Evolutionary conservation across 768 basidiomycete genomes (phyloP).

Genomic region (Pleurotus pulmonarius): DNA sequence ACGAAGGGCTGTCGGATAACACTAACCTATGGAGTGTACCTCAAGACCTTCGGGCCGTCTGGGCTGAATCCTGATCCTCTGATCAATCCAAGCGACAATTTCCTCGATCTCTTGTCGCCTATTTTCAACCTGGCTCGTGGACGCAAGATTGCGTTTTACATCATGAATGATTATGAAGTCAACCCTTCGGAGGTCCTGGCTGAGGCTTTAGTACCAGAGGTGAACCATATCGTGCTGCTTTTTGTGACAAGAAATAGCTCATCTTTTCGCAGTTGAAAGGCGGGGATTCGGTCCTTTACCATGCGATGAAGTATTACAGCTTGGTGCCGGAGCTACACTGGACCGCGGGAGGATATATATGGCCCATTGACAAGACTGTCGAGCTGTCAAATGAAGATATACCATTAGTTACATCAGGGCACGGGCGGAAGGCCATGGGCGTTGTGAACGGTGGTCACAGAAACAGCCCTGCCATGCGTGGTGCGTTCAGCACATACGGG

Average conservation of each 20-base stretch:
- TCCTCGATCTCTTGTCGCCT: constrained; percentile 69
- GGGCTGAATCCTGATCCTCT: constrained; percentile 54
- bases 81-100: constrained; percentile 68
- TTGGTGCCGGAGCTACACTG: constrained; percentile 73
- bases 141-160: constrained; percentile 67
- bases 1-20: constrained; percentile 67
- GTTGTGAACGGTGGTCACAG: constrained; percentile 15
- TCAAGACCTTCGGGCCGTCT: constrained; percentile 62
- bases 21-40: constrained; percentile 67
- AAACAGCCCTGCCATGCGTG: constrained; percentile 34
- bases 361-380: constrained; percentile 70
- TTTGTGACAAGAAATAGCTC: not conserved
- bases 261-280: constrained; percentile 57
- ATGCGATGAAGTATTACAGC: constrained; percentile 74
- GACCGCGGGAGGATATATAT: constrained; percentile 80
- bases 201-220: constrained; percentile 66
- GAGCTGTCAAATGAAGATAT: constrained; percentile 32
- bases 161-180: constrained; percentile 64
- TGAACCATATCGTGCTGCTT: constrained; percentile 30
- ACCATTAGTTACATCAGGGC: constrained; percentile 12
- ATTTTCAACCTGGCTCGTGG: constrained; percentile 72
- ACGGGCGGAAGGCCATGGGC: constrained; percentile 20
- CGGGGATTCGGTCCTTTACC: constrained; percentile 71
- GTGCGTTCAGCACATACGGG: constrained; percentile 42
- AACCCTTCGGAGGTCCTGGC: constrained; percentile 70